A percentile compares a stretch with the other conserved stretches of the same genome.
These are phyloP conservation scores for Colletotrichum ledebouriae DNA, from an alignment of 2,329 filamentous ascomycete genomes.

Conservation along the genomic window DNA sequence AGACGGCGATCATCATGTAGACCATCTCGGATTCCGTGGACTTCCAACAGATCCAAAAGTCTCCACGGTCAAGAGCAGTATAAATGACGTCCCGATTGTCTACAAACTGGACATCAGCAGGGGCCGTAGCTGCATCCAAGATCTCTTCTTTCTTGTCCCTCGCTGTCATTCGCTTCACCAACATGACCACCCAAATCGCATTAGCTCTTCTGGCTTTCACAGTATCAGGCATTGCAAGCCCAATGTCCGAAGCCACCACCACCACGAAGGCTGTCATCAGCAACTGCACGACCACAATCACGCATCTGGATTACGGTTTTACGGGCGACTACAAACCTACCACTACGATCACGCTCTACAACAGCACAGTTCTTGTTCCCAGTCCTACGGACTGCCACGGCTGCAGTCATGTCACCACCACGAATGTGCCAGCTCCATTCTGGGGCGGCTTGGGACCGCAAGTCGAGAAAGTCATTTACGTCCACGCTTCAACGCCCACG, in stretches of 20 bases:
- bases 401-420: slow-evolving; percentile 12
- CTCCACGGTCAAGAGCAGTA: not conserved
- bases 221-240: not conserved
- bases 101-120: not conserved
- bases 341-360: slow-evolving; percentile 14
- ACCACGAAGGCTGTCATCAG: not conserved
- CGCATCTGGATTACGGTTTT: slow-evolving; percentile 20
- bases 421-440: not conserved
- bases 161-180: not conserved
- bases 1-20: not conserved
- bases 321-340: slow-evolving; percentile 27
- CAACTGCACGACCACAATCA: slow-evolving; percentile 20
- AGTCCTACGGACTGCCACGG: slow-evolving; percentile 27
- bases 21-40: not conserved
- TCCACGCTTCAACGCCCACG: slow-evolving; percentile 20
- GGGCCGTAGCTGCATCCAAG: not conserved
- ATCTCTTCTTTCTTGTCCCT: not conserved
- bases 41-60: not conserved
- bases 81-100: not conserved
- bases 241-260: not conserved
- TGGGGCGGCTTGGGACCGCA: slow-evolving; percentile 28
- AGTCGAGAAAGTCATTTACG: slow-evolving; percentile 7
- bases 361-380: slow-evolving; percentile 11
- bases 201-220: not conserved
- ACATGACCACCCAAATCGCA: not conserved